These are phyloP conservation scores for Trametes maxima DNA, from an alignment of 768 basidiomycete species.

Conservation along the genomic window DNA sequence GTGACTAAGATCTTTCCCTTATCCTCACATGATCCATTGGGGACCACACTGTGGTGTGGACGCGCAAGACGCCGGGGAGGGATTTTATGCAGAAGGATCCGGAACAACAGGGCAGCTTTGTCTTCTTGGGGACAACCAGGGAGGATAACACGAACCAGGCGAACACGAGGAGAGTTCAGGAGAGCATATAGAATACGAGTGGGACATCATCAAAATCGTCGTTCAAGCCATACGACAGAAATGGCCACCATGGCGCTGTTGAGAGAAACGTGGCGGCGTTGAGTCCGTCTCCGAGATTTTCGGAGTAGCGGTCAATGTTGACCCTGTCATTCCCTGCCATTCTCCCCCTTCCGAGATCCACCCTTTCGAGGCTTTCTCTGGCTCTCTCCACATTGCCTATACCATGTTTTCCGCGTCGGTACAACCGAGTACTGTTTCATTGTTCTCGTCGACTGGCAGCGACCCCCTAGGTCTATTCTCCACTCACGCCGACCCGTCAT, in stretches of 20 bases:
- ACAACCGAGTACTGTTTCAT: conserved; percentile 65
- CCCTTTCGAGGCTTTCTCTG: background rate
- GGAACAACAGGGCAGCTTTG: too few relatives aligned
- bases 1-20: too few relatives aligned
- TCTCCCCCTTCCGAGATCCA: background rate
- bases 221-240: background rate
- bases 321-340: background rate
- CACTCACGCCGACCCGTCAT: conserved; percentile 45
- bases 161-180: too few relatives aligned
- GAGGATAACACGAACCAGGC: too few relatives aligned
- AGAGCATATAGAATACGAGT: too few relatives aligned
- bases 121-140: too few relatives aligned
- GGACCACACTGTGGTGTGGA: too few relatives aligned
- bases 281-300: background rate
- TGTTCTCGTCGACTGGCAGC: conserved; percentile 75
- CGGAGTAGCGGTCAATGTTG: background rate
- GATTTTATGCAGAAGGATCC: too few relatives aligned
- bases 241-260: background rate
- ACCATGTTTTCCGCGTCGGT: conserved; percentile 24
- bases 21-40: too few relatives aligned
- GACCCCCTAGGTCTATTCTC: conserved; percentile 63
- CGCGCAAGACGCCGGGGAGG: too few relatives aligned
- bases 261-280: conserved; percentile 1
- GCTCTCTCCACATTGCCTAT: background rate
- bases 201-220: background rate